Evolutionary conservation across 2,329 filamentous ascomycete species (phyloP).

Genomic region (Epichloe elymi): DNA sequence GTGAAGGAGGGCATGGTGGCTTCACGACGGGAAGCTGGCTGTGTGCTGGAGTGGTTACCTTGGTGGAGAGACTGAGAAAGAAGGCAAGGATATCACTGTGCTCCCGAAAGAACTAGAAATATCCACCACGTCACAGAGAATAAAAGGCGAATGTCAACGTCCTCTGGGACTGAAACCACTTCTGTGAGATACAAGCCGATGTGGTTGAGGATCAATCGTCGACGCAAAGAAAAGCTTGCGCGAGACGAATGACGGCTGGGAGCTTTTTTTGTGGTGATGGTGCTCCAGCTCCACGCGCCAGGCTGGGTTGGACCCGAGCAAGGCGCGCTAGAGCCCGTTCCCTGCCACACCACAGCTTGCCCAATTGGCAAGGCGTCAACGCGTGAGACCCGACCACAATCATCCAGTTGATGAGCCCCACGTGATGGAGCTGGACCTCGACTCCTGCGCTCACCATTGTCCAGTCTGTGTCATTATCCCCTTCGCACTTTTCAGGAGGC

Average conservation of each 20-base stretch:
- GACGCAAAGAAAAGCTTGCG: constrained; percentile 2
- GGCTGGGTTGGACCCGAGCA: background rate
- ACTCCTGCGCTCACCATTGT: background rate
- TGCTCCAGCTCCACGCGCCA: constrained; percentile 5
- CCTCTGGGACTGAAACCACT: background rate
- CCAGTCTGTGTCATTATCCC: background rate
- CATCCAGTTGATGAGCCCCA: constrained; percentile 4
- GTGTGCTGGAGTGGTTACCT: background rate
- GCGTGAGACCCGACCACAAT: background rate
- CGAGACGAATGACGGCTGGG: background rate
- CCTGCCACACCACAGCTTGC: too few species aligned
- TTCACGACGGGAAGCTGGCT: background rate
- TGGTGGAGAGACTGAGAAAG: background rate
- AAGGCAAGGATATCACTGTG: background rate
- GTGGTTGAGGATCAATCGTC: constrained; percentile 1
- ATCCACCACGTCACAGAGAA: background rate
- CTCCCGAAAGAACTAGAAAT: background rate
- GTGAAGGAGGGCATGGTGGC: constrained; percentile 27
- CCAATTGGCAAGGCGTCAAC: too few species aligned
- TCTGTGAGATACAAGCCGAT: background rate
- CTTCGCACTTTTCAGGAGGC: too few species aligned
- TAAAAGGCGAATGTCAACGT: background rate
- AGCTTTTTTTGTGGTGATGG: constrained; percentile 5
- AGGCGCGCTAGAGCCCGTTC: background rate
- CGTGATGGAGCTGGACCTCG: constrained; percentile 4